phyloP scores from a whole-genome alignment of 495 filamentous ascomycete species.

The Cryomyces antarcticus region DNA sequence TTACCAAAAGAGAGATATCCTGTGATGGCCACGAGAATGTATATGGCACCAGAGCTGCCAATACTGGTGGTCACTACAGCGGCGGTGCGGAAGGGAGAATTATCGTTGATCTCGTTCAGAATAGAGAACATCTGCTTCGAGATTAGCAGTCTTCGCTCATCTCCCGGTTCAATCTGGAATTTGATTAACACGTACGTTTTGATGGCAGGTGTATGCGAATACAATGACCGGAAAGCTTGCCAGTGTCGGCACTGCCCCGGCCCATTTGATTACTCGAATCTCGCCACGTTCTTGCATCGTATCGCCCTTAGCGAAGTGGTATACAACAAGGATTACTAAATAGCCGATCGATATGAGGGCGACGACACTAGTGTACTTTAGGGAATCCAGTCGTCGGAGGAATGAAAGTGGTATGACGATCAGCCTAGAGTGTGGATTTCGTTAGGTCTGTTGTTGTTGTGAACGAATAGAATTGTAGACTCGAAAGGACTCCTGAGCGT shows the following conservation, averaged over 20 bases:
- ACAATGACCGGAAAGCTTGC: conserved; percentile 86
- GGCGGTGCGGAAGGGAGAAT: conserved; percentile 63
- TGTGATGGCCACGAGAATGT: conserved; percentile 80
- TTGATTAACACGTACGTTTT: conserved; percentile 41
- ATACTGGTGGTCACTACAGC: conserved; percentile 64
- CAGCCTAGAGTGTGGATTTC: conserved; percentile 31
- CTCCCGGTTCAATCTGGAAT: neutral
- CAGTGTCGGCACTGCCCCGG: conserved; percentile 54
- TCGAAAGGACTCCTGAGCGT: neutral
- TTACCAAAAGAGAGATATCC: conserved; percentile 90
- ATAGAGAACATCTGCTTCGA: conserved; percentile 82
- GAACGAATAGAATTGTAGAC: neutral
- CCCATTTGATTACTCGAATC: conserved; percentile 55
- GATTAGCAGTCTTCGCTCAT: neutral
- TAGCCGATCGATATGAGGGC: conserved; percentile 88
- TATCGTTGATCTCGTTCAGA: conserved; percentile 79
- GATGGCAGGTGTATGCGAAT: conserved; percentile 96
- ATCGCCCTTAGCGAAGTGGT: conserved; percentile 68
- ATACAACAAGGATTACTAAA: conserved; percentile 74
- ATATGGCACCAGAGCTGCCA: conserved; percentile 58
- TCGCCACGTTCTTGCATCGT: conserved; percentile 48
- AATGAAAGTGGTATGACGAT: conserved; percentile 89
- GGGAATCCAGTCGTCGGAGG: conserved; percentile 69
- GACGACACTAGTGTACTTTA: conserved; percentile 91
- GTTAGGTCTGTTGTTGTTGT: neutral